Evolutionary conservation across 2,329 filamentous ascomycete species (phyloP).

Genomic region (Venturiaceae sp.): DNA sequence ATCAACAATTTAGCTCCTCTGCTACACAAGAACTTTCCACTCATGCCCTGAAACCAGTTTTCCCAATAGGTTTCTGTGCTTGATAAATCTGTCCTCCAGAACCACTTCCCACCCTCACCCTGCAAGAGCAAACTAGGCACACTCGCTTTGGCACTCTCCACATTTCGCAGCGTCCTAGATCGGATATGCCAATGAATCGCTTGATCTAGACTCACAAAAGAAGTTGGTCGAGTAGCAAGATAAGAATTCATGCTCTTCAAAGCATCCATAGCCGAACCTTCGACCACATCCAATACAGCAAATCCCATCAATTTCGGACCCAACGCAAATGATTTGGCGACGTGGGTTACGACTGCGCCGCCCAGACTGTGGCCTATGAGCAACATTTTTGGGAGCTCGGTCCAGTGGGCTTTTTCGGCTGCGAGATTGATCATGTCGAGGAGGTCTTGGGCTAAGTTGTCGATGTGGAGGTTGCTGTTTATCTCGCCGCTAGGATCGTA

Average conservation of each 20-base stretch:
- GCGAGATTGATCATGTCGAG: constrained; percentile 59
- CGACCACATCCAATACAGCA: constrained; percentile 88
- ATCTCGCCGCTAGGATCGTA: constrained; percentile 22
- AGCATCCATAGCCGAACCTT: constrained; percentile 89
- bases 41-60: constrained; percentile 83
- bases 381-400: constrained; percentile 60
- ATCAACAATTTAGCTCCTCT: constrained; percentile 77
- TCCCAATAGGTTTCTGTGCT: constrained; percentile 89
- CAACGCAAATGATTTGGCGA: constrained; percentile 59
- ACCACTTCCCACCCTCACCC: constrained; percentile 40
- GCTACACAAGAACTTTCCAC: constrained; percentile 74
- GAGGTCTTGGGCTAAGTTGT: constrained; percentile 65
- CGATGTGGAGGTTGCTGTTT: constrained; percentile 58
- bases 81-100: constrained; percentile 77
- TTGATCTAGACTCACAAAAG: constrained; percentile 66
- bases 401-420: constrained; percentile 61
- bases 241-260: constrained; percentile 91
- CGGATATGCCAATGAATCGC: constrained; percentile 93
- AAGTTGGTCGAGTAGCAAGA: constrained; percentile 66
- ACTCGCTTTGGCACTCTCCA: constrained; percentile 72
- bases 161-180: constrained; percentile 77
- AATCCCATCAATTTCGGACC: constrained; percentile 68
- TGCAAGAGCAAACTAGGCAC: constrained; percentile 68
- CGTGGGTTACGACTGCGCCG: constrained; percentile 79
- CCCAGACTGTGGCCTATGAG: constrained; percentile 89